Evolutionary conservation across 805 yeast species (phyloP).

Genomic region (Yamadazyma akitaensis): DNA sequence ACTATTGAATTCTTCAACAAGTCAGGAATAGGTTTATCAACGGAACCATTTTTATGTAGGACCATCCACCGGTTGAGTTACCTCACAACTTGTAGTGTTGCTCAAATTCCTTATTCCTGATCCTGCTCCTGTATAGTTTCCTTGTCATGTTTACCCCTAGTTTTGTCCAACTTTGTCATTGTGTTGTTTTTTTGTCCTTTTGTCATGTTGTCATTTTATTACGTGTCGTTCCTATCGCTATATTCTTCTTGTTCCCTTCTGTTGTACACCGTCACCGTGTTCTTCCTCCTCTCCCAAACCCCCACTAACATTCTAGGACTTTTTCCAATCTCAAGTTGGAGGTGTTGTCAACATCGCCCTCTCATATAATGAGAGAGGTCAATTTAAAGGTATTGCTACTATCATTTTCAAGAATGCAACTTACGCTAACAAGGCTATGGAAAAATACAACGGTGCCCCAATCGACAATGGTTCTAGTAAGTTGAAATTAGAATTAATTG

Average conservation of each 20-base stretch:
- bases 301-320: constrained; percentile 59
- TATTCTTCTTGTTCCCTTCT: neutral
- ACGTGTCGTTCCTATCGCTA: neutral
- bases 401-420: constrained; percentile 68
- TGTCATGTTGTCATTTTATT: too few relatives aligned
- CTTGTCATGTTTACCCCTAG: too few relatives aligned
- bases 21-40: neutral
- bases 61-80: neutral
- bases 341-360: constrained; percentile 69
- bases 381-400: constrained; percentile 89
- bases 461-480: constrained; percentile 81
- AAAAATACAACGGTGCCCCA: constrained; percentile 87
- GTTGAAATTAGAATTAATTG: constrained; percentile 75
- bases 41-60: neutral
- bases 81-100: too few relatives aligned
- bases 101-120: neutral
- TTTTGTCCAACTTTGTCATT: too few relatives aligned
- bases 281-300: constrained; percentile 6
- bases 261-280: neutral
- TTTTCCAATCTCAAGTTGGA: constrained; percentile 84
- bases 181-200: too few relatives aligned
- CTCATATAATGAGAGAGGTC: constrained; percentile 82
- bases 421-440: constrained; percentile 74
- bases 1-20: neutral
- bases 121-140: neutral